Conservation (phyloP, 805 yeast species). For the Debaryomyces hansenii region DNA sequence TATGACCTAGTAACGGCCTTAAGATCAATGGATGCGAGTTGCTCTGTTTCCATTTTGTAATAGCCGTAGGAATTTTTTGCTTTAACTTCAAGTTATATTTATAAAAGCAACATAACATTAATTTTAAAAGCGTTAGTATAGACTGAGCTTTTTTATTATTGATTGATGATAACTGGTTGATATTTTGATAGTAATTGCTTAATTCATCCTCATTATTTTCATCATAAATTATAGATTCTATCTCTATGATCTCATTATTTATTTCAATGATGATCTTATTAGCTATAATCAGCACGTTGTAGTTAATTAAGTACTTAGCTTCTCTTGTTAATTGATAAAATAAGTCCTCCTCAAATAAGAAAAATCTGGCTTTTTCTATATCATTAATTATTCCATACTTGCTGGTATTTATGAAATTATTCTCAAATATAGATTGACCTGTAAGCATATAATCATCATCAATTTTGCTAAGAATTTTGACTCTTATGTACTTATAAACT, state of each 20-base stretch:
- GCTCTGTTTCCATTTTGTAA: conserved; percentile 44
- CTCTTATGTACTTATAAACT: conserved; percentile 51
- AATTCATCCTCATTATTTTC: conserved; percentile 41
- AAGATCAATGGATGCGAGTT: conserved; percentile 48
- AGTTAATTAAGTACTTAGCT: conserved; percentile 65
- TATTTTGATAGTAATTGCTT: conserved; percentile 28
- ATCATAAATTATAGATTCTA: conserved; percentile 57
- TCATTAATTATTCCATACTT: conserved; percentile 42
- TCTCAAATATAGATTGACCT: conserved; percentile 52
- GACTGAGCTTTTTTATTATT: conserved; percentile 51
- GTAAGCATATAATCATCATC: conserved; percentile 55
- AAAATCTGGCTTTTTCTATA: conserved; percentile 67
- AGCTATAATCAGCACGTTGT: conserved; percentile 64
- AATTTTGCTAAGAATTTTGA: conserved; percentile 56
- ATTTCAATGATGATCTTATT: conserved; percentile 67
- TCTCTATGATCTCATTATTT: conserved; percentile 65
- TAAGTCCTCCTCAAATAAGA: conserved; percentile 85
- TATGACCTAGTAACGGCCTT: conserved; percentile 59
- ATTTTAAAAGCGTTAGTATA: conserved; percentile 51
- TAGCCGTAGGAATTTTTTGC: conserved; percentile 47
- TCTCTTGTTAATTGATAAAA: conserved; percentile 77
- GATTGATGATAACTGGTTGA: conserved; percentile 27
- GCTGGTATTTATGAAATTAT: conserved; percentile 13
- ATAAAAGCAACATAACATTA: conserved; percentile 63
- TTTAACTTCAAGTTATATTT: conserved; percentile 43